Base-by-base conservation (phyloP, 345 rosid species). In the Dovyalis caffra region DNA sequence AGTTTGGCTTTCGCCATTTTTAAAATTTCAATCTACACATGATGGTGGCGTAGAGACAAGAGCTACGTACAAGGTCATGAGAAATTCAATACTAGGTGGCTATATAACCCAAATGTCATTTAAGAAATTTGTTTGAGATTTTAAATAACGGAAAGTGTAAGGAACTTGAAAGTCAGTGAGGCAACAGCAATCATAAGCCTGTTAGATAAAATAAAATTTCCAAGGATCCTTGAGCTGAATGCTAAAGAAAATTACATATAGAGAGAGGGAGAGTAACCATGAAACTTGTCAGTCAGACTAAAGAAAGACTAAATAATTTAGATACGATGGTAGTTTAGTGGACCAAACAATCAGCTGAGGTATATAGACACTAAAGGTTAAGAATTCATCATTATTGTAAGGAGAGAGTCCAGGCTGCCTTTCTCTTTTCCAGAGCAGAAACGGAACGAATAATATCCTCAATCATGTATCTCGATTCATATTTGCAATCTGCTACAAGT, bases 401-500 rank as follows among this genome's bases (percentile, higher is more conserved):
- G 15, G 33, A 40, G 14, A 3, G 8, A 64, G 5, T 66, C n/a
- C 8, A 11, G 53, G 68, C 66, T 49, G 68, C 62, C 72, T 57
- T 78, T 66, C 20, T 53, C 66, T 38, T 78, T 76, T 73, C 75
- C 40, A 86, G 74, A 35, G 40, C 12, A 49, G 21, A 15, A 61
- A 84, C 67, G 67, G 33, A 23, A 11, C 33, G 3, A 40, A 49
- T 40, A 43, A 77, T 31, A 8, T 43, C n/a, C 69, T 70, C 43
- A 16, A 69, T 29, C 8, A 6, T 5, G 31, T 38, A 20, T 53
- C 18, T 23, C 0, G 78, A 76, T 38, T 78, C 84, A 25, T 84
- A 68, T 70, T 75, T 70, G 77, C 68, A 73, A 61, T 66, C 73
- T n/a, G 53, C 66, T 31, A 80, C 56, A 66, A 81, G 84, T 81